These are phyloP conservation scores for Talaromyces albobiverticillius DNA, from an alignment of 2,329 filamentous ascomycete genomes.

Conservation along the genomic window DNA sequence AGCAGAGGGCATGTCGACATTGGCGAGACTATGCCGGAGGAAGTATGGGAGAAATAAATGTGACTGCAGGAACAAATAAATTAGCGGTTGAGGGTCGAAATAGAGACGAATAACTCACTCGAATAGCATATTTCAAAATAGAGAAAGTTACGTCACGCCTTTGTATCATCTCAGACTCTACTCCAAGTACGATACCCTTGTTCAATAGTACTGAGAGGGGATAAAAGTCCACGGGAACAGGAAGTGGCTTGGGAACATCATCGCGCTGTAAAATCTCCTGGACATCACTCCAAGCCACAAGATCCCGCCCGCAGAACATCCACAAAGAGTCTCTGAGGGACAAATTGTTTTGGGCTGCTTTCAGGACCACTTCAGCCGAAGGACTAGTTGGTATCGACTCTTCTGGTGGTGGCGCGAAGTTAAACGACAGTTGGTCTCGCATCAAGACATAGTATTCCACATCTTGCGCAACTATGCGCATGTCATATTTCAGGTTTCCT, in stretches of 20 bases:
- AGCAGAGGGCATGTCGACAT: slow-evolving; percentile 75
- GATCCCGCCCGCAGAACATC: slow-evolving; percentile 84
- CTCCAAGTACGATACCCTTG: slow-evolving; percentile 84
- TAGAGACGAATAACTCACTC: slow-evolving; percentile 58
- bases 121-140: slow-evolving; percentile 80
- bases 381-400: slow-evolving; percentile 50
- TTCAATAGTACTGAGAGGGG: slow-evolving; percentile 82
- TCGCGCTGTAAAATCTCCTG: slow-evolving; percentile 75
- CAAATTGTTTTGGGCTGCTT: slow-evolving; percentile 45
- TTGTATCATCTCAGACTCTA: slow-evolving; percentile 92
- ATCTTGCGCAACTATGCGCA: slow-evolving; percentile 93
- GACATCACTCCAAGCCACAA: slow-evolving; percentile 86
- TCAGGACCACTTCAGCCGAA: slow-evolving; percentile 45
- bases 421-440: slow-evolving; percentile 69
- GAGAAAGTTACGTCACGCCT: slow-evolving; percentile 88
- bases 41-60: slow-evolving; percentile 90
- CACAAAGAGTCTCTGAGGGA: slow-evolving; percentile 83
- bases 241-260: slow-evolving; percentile 71
- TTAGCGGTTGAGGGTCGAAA: not conserved
- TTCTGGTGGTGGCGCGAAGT: slow-evolving; percentile 47
- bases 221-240: slow-evolving; percentile 89
- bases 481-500: slow-evolving; percentile 91
- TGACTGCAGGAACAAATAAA: slow-evolving; percentile 58
- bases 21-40: slow-evolving; percentile 72
- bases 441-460: slow-evolving; percentile 94